Base-by-base conservation (phyloP, 495 filamentous ascomycete genomes). In the Astrothelium macrocarpum region DNA sequence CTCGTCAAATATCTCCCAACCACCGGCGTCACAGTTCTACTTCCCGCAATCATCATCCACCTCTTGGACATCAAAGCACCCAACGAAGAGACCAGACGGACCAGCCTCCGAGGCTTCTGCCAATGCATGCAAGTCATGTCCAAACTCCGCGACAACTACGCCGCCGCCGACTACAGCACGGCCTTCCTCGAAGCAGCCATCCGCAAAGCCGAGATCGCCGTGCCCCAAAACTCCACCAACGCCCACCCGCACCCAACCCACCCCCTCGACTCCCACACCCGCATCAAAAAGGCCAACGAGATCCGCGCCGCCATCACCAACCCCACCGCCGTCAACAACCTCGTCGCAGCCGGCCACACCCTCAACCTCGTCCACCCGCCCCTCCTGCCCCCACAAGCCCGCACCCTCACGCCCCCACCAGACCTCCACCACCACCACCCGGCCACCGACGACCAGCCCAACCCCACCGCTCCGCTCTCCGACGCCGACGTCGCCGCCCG, bases 21-120 rank as follows among this genome's bases (percentile, higher is more conserved):
- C 0, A 90, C 89, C 0, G 90, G 90, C 45, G 90, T 95, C 25
- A 96, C 91, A 0, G 90, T 95, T 11, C 83, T 95, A 12, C 83
- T 95, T 3, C 91, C 91, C 1, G 90, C 91, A 14, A 89, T 95
- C 73, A 95, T 95, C 66, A 92, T 95, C 62, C 90, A 96, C 70
- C 79, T 96, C 23, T 82, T 95, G 2, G 90, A 95, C 70, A 91
- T 94, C 79, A 95, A 91, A 70, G 87, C 85, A 43, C 86, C 81
- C 49, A 82, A 89, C 63, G 82, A 82, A 20, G 83, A 81, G 56
- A 83, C 87, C 18, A 81, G 88, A 26, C 82, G 85, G 64, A 76
- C 83, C 36, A 88, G 87, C 62, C 78, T 89, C 59, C 82, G 85
- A 59, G 88, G 89, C 59, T 95, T 95, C 77, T 85, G 84, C 70